These are phyloP conservation scores for Aspergillus ruber DNA, from an alignment of 2,329 filamentous ascomycete species.

Conservation along the genomic window DNA sequence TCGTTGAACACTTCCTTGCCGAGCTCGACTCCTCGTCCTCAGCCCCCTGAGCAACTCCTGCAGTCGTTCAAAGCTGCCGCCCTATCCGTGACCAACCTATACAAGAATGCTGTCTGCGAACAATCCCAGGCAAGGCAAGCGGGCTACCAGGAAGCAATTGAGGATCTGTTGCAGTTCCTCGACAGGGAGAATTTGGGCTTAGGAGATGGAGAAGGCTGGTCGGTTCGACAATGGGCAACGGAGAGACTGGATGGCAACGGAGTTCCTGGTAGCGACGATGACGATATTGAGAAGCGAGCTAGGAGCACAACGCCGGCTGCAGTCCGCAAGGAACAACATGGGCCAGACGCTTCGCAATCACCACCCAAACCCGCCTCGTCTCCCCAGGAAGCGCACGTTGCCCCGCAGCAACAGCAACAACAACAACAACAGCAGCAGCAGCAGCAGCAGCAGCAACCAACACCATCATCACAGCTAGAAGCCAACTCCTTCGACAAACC, in stretches of 20 bases:
- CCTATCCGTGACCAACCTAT: slow-evolving; percentile 89
- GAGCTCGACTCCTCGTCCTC: slow-evolving; percentile 42
- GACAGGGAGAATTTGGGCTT: slow-evolving; percentile 75
- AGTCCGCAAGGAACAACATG: slow-evolving; percentile 26
- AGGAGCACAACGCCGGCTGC: slow-evolving; percentile 31
- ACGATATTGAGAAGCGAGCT: slow-evolving; percentile 34
- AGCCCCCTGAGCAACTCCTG: slow-evolving; percentile 56
- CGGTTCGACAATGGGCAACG: slow-evolving; percentile 55
- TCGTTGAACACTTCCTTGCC: slow-evolving; percentile 57
- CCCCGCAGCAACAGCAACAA: slow-evolving; percentile 17
- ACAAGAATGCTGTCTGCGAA: slow-evolving; percentile 79
- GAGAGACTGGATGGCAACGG: slow-evolving; percentile 40
- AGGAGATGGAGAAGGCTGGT: slow-evolving; percentile 69
- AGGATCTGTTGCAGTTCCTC: slow-evolving; percentile 79
- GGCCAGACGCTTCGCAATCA: slow-evolving; percentile 21
- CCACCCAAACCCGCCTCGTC: slow-evolving; percentile 24
- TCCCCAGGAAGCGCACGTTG: slow-evolving; percentile 18
- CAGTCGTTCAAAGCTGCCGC: slow-evolving; percentile 89
- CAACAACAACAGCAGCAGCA: slow-evolving; percentile 13
- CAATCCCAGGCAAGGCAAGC: slow-evolving; percentile 68
- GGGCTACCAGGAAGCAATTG: slow-evolving; percentile 89
- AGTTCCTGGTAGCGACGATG: slow-evolving; percentile 38
- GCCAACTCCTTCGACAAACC: slow-evolving; percentile 20
- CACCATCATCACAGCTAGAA: slow-evolving; percentile 12
- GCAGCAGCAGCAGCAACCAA: slow-evolving; percentile 11